Conservation (phyloP, 2,329 filamentous ascomycete genomes). For the Paraphaeosphaeria sporulosa region DNA sequence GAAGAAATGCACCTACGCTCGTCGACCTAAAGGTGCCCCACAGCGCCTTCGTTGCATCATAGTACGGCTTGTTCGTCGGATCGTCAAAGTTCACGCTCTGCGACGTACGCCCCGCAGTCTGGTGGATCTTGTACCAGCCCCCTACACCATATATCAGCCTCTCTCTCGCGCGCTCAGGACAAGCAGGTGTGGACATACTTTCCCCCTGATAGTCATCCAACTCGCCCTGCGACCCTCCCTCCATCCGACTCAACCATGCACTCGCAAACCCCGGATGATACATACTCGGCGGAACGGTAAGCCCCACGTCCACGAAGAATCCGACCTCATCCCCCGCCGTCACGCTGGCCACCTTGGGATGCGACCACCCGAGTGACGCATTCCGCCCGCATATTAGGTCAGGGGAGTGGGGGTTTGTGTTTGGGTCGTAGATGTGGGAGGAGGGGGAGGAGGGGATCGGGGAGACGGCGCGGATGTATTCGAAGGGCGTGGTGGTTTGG, state of each 20-base stretch:
- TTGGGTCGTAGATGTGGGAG: conserved; percentile 8
- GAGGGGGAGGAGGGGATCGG: not conserved
- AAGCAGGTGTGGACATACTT: conserved; percentile 4
- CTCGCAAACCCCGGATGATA: conserved; percentile 12
- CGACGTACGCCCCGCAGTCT: conserved; percentile 10
- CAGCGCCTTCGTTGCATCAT: conserved; percentile 13
- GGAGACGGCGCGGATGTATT: conserved; percentile 16
- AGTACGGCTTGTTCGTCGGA: conserved; percentile 7
- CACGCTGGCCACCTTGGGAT: conserved; percentile 15
- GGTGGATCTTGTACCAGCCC: conserved; percentile 19
- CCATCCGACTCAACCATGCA: conserved; percentile 10
- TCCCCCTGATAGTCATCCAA: conserved; percentile 11
- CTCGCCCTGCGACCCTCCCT: not conserved
- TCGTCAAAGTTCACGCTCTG: conserved; percentile 16
- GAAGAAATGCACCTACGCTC: conserved; percentile 12
- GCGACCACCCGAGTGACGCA: conserved; percentile 12
- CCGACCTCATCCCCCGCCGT: conserved; percentile 19
- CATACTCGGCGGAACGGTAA: not conserved
- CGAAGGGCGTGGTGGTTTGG: conserved; percentile 10
- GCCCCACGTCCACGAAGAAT: conserved; percentile 12
- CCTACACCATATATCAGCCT: not conserved
- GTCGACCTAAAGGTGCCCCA: conserved; percentile 17
- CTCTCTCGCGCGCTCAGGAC: not conserved
- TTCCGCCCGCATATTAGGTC: conserved; percentile 24
- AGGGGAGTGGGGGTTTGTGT: conserved; percentile 10